Base-by-base conservation (phyloP, 441 rosid species). In the Pelargonium fulgidum region DNA sequence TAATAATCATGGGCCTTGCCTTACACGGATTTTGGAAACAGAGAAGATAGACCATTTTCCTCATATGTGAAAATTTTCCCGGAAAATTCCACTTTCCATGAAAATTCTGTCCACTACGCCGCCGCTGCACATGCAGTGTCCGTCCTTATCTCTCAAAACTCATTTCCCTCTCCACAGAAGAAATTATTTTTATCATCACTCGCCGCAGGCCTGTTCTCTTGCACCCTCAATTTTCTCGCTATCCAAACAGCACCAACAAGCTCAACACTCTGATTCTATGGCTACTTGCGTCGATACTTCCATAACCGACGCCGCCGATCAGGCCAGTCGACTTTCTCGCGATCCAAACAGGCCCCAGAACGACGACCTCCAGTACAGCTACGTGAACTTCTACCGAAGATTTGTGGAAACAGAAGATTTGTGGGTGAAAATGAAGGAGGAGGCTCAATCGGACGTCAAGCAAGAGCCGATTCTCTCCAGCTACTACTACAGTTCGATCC, bases 401-500 rank as follows among this genome's bases (percentile, higher is more conserved):
- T 74, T 72, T 65, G 63, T 62, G 0, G 82, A 77, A 56, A 47
- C 10, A 20, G 76, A 42, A 12, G 84, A 78, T 76, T 72, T 82
- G 4, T 92, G 93, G 98, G 26, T 69, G 14, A 77, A 68, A 75
- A 87, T 92, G 77, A 77, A 59, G 3, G 88, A 86, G 14, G 94
- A 90, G 77, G 96, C 96, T 12, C 79, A 67, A 52, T 71, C 84
- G 3, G 87, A 84, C 61, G 82, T 81, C 2, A 85, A 82, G 1
- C 74, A 72, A 66, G 98, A 88, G 75, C 93, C 93, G 9, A 64
- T 92, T 6, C 69, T 88, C 56, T 86, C 89, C 0, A 70, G 48
- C 72, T 89, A 85, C 69, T 91, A 89, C 29, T 68, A 75, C 71
- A 65, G 81, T 68, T 87, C 92, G 3, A 79, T 92, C 33, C 65